Conservation (phyloP, 2,329 filamentous ascomycete genomes). For the Aspergillus ochraceoroseus region DNA sequence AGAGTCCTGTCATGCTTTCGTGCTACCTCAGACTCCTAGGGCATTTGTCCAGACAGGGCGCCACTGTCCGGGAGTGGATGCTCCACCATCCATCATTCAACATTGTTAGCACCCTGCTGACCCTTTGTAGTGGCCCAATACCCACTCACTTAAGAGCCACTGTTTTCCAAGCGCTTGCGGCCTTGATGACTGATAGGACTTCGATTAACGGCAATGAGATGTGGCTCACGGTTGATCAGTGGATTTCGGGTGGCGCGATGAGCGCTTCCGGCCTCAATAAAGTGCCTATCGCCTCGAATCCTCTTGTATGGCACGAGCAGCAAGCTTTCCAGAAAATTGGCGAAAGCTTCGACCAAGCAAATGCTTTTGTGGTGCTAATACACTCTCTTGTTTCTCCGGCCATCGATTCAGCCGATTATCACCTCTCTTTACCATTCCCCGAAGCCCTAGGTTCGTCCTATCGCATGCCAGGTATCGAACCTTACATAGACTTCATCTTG, state of each 20-base stretch:
- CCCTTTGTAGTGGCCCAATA: constrained; percentile 71
- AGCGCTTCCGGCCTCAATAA: constrained; percentile 46
- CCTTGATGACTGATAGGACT: constrained; percentile 70
- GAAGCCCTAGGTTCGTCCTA: constrained; percentile 74
- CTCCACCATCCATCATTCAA: constrained; percentile 62
- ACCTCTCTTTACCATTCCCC: constrained; percentile 77
- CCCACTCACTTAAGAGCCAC: constrained; percentile 74
- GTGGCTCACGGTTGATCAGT: constrained; percentile 76
- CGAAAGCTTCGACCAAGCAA: constrained; percentile 75
- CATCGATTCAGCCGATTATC: constrained; percentile 48
- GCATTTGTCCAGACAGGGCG: constrained; percentile 72
- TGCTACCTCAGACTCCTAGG: constrained; percentile 85
- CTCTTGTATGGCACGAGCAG: constrained; percentile 47
- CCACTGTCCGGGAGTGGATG: constrained; percentile 67
- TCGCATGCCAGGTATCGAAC: constrained; percentile 79
- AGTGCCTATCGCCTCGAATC: constrained; percentile 41
- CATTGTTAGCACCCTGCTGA: constrained; percentile 68
- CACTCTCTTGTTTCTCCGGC: constrained; percentile 63
- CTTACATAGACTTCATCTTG: constrained; percentile 86
- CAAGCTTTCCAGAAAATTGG: constrained; percentile 69
- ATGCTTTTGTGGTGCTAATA: constrained; percentile 75
- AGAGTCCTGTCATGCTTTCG: constrained; percentile 94
- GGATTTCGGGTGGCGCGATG: constrained; percentile 58
- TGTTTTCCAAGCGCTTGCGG: constrained; percentile 71
- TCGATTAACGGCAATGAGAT: constrained; percentile 63